These are phyloP conservation scores for Passiflora organensis DNA, from an alignment of 345 rosid species.

Conservation along the genomic window DNA sequence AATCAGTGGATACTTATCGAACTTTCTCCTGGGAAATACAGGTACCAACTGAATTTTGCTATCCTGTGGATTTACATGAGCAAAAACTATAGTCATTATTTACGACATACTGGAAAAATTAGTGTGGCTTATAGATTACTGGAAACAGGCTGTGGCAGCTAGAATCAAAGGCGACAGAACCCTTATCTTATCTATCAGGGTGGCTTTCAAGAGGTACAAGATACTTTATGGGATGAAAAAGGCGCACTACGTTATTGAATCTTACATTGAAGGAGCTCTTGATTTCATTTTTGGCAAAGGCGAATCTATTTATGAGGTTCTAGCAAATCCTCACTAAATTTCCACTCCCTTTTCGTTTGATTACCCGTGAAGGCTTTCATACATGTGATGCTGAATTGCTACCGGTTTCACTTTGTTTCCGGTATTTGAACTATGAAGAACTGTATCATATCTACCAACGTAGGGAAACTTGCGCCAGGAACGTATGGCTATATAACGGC, in stretches of 20 bases:
- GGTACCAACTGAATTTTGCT: slow-evolving; percentile 6
- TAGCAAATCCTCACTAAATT: neutral
- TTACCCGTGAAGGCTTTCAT: too few species aligned
- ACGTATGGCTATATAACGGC: slow-evolving; percentile 14
- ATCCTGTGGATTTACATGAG: too few species aligned
- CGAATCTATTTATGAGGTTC: slow-evolving; percentile 42
- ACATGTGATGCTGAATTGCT: too few species aligned
- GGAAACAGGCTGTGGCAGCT: slow-evolving; percentile 33
- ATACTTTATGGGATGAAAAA: slow-evolving; percentile 32
- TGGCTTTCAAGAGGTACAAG: slow-evolving; percentile 38
- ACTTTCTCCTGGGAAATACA: slow-evolving; percentile 24
- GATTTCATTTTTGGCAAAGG: slow-evolving; percentile 45
- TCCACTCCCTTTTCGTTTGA: neutral
- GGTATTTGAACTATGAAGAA: too few species aligned
- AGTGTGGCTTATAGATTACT: neutral
- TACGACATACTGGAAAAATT: too few species aligned
- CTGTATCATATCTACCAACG: slow-evolving; percentile 3
- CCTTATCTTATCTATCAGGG: slow-evolving; percentile 18
- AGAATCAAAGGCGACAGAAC: slow-evolving; percentile 32
- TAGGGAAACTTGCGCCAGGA: slow-evolving; percentile 4
- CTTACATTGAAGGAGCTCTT: slow-evolving; percentile 33
- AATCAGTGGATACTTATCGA: slow-evolving; percentile 28
- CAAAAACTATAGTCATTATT: too few species aligned
- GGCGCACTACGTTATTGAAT: slow-evolving; percentile 29
- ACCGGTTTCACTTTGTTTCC: too few species aligned